Conservation (phyloP, 2,329 filamentous ascomycete genomes). For the Aspergillus amoenus region DNA sequence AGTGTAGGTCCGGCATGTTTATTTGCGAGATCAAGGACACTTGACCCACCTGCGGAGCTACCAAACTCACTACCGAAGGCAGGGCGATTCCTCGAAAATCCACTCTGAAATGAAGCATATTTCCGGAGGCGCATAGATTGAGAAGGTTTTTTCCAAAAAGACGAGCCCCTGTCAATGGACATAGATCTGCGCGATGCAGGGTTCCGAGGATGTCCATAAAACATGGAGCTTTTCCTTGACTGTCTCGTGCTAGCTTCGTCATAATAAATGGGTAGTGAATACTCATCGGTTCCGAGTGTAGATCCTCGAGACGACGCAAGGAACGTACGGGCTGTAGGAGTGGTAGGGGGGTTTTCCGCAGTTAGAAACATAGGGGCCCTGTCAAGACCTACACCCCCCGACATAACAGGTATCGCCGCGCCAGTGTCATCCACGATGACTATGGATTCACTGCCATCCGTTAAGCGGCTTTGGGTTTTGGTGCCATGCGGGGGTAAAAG, state of each 20-base stretch:
- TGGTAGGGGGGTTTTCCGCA: conserved; percentile 10
- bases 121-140: conserved; percentile 41
- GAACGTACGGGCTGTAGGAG: conserved; percentile 19
- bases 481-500: conserved; percentile 18
- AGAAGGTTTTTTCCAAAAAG: conserved; percentile 27
- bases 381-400: conserved; percentile 30
- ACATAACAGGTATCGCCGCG: conserved; percentile 38
- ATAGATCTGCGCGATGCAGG: conserved; percentile 26
- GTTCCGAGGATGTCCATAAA: conserved; percentile 18
- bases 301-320: conserved; percentile 22
- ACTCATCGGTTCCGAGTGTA: conserved; percentile 25
- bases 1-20: conserved; percentile 53
- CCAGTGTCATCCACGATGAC: conserved; percentile 74
- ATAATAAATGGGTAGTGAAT: conserved; percentile 30
- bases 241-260: conserved; percentile 21
- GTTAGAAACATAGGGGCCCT: conserved; percentile 19
- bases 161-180: conserved; percentile 26
- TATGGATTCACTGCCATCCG: conserved; percentile 83
- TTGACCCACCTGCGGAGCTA: conserved; percentile 17
- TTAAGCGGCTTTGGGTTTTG: conserved; percentile 57
- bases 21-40: conserved; percentile 14
- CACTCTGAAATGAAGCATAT: conserved; percentile 47
- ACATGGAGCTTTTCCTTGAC: conserved; percentile 12
- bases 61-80: conserved; percentile 26
- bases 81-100: conserved; percentile 33